Base-by-base conservation (phyloP, 805 yeast species). In the Starmerella floris region DNA sequence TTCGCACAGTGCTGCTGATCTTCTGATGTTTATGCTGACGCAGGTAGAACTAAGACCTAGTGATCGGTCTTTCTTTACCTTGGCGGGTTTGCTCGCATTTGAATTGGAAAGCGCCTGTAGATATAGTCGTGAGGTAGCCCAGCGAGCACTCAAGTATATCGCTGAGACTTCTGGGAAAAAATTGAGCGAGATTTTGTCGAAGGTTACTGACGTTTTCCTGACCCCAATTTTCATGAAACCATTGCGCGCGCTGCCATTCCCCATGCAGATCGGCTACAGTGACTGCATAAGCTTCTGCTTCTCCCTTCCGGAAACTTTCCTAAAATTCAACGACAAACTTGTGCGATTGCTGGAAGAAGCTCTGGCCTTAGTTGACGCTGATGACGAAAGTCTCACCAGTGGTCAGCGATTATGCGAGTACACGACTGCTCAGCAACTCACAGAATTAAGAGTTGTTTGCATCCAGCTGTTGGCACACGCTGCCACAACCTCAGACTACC, bases 201-300 rank as follows among this genome's bases (percentile, higher is more conserved):
- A 88, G 17, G 87, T 93, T 41, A 83, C 85, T 53, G 78, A 76
- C 37, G 74, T 87, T 22, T 65, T 93, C 23, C 63, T 91, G 37
- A 82, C 93, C 0, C 97, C 99, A 5, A 91, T 91, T 20, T 93
- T 91, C 66, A 95, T 95, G 3, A 91, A 91, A 57, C 99, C 99
- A 0, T 63, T 91, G 44, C 70, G 99, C 49, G 99, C 99, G 0
- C 68, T 91, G 48, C 98, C 99, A 0, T 91, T 93, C 64, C 91
- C 95, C 4, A 91, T 88, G 95, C 98, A 93, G 63, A 91, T 91
- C 43, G 98, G 98, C 30, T 87, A 91, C 59, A 87, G 91, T 48
- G 97, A 91, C 61, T 97, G 97, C 1, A 83, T 91, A n/a, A 78
- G 94, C 0, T 93, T 78, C 60, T 88, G 96, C 56, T 64, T 91